Base-by-base conservation (phyloP, 164 flowering plant species). In the Buxus sempervirens region DNA sequence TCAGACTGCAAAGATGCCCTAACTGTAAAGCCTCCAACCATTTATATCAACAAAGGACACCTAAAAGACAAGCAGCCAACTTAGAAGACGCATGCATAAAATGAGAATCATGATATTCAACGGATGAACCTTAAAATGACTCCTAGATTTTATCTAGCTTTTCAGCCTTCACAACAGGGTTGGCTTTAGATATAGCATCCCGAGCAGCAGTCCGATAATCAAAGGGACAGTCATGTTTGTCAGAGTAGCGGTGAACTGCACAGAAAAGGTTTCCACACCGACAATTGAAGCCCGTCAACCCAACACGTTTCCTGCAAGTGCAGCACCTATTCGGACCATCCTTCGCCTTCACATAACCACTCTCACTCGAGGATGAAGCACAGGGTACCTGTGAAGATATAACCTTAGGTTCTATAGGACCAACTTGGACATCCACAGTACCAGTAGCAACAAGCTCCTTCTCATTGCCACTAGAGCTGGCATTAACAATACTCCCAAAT, bases 281-380 rank as follows among this genome's bases (percentile, higher is more conserved):
- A 71, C 88, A 85, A 51, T 64, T 81, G 76, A 85, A 85, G 9
- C 86, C 88, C 14, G 83, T 85, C 51, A 85, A 70, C 23, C 88
- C 88, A 42, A 83, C 80, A 42, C 86, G 84, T 68, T 83, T 85
- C 49, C 70, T 74, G 68, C 88, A 85, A 61, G 80, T 32, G 38
- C 22, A 76, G 81, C 88, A 85, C 63, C 86, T 74, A 41, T 54
- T 83, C 9, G 88, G 88, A 20, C 86, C 88, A 58, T 76, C 81
- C 57, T 75, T 76, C 8, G 64, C 75, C 78, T 79, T 79, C 20
- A 21, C 45, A 61, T 76, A 79, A 22, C 59, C 55, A 41, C 20
- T 38, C 77, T 72, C 71, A 12, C 64, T 65, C 0, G 58, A 24
- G 28, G 74, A 54, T 21, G 76, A 73, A 53, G 72, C 78, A 60